Conservation (phyloP, 176 grass and related monocot species). For the Pharus latifolius region DNA sequence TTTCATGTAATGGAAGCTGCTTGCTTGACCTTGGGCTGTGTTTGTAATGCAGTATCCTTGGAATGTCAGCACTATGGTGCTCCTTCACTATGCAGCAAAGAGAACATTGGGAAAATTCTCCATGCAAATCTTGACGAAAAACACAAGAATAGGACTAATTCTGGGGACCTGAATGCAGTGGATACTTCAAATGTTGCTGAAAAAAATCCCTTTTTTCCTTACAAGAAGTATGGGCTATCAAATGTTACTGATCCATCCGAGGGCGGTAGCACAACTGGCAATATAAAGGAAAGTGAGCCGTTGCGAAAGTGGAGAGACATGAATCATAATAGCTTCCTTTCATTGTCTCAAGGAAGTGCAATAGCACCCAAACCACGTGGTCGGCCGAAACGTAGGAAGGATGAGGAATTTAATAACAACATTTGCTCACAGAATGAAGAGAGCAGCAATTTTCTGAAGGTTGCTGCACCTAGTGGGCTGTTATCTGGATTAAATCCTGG, state of each 20-base stretch:
- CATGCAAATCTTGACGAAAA: background rate
- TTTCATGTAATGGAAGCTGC: too few species aligned
- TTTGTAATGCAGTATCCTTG: background rate
- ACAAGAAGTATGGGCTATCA: constrained; percentile 12
- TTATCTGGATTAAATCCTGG: constrained; percentile 53
- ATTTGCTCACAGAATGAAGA: constrained; percentile 31
- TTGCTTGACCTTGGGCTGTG: constrained; percentile 2
- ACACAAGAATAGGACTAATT: background rate
- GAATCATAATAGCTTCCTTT: constrained; percentile 52
- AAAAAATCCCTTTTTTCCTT: constrained; percentile 36
- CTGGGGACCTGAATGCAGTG: constrained; percentile 32
- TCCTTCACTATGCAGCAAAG: too few species aligned
- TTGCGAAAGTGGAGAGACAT: constrained; percentile 42
- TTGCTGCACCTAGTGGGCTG: constrained; percentile 36
- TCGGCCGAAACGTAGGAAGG: constrained; percentile 21
- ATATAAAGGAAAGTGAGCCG: constrained; percentile 32
- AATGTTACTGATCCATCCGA: constrained; percentile 21
- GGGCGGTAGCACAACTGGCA: constrained; percentile 33
- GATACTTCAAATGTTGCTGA: constrained; percentile 11
- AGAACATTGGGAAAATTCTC: background rate
- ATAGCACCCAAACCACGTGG: constrained; percentile 25
- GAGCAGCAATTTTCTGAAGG: constrained; percentile 22
- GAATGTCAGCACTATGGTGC: background rate
- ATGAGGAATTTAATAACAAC: constrained; percentile 19
- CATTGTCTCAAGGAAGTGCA: constrained; percentile 26